phyloP scores from a whole-genome alignment of 2,329 filamentous ascomycete species.

The Canariomyces notabilis region DNA sequence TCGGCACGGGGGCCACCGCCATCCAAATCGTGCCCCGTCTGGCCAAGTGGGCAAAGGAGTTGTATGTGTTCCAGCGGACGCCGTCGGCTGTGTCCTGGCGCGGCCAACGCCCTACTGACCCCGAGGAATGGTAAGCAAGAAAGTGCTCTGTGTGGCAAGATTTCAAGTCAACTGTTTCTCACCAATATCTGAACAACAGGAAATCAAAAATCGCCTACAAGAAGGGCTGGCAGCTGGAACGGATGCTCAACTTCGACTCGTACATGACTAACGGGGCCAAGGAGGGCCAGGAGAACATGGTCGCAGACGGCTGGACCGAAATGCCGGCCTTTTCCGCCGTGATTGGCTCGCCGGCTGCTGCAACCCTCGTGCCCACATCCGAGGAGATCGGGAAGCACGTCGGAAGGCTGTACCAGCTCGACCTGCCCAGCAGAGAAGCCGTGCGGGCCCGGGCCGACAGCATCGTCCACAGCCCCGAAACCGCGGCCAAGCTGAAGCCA shows the following conservation, averaged over 20 bases:
- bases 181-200: constrained; percentile 19
- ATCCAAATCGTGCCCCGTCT: constrained; percentile 43
- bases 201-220: constrained; percentile 22
- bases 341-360: constrained; percentile 29
- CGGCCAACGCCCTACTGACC: constrained; percentile 37
- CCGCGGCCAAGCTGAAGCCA: constrained; percentile 49
- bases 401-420: constrained; percentile 34
- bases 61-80: constrained; percentile 55
- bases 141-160: neutral
- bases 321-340: constrained; percentile 36
- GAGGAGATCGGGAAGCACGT: constrained; percentile 36
- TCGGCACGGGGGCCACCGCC: constrained; percentile 48
- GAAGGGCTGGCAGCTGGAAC: constrained; percentile 45
- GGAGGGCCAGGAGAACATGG: constrained; percentile 36
- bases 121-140: constrained; percentile 32
- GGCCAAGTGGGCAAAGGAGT: constrained; percentile 42
- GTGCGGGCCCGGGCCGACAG: constrained; percentile 44
- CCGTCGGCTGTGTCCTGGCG: constrained; percentile 39
- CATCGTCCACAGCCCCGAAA: constrained; percentile 47
- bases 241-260: constrained; percentile 41
- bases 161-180: too few species aligned
- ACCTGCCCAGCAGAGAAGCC: constrained; percentile 38
- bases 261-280: constrained; percentile 32
- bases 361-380: constrained; percentile 29
- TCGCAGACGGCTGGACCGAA: constrained; percentile 46